Evolutionary conservation across 2,329 filamentous ascomycete species (phyloP).

Genomic region (Teratosphaeria nubilosa): DNA sequence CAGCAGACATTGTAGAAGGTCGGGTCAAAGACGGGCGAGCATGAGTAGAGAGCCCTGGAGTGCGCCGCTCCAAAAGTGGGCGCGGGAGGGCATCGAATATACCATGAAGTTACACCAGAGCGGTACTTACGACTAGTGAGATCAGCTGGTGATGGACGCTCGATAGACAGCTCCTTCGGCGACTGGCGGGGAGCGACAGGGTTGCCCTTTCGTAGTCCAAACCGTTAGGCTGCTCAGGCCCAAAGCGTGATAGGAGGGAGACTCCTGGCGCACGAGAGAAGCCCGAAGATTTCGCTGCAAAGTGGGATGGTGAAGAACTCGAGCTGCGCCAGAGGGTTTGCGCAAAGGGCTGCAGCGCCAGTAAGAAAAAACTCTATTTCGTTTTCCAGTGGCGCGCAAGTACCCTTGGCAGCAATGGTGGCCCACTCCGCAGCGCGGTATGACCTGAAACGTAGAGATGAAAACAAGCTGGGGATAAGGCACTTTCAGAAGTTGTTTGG

Average conservation of each 20-base stretch:
- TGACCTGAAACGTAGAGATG: not conserved
- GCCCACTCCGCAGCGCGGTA: not conserved
- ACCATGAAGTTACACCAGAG: conserved; percentile 1
- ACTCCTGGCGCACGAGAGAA: conserved; percentile 1
- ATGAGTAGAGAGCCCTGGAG: not conserved
- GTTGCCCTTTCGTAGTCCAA: not conserved
- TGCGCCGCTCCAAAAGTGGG: not conserved
- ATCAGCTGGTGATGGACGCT: conserved; percentile 1
- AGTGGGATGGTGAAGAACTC: not conserved
- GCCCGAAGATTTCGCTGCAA: conserved; percentile 1
- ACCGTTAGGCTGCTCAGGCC: conserved; percentile 1
- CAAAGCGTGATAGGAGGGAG: not conserved
- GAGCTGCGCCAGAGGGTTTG: not conserved
- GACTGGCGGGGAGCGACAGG: not conserved
- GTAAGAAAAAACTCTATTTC: not conserved
- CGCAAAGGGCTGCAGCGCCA: not conserved
- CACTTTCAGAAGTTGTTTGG: not conserved
- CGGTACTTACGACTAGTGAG: conserved; percentile 6
- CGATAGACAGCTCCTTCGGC: not conserved
- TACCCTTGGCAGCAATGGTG: not conserved
- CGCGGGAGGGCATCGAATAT: conserved; percentile 1
- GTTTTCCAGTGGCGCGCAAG: not conserved
- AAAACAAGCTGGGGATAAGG: not conserved
- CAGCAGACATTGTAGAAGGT: conserved; percentile 3
- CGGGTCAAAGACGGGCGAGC: conserved; percentile 3